Evolutionary conservation across 176 grass and related monocot species (phyloP), one percentile per base, ranked within the genome.

Genomic region (Saccharum officinarum): DNA sequence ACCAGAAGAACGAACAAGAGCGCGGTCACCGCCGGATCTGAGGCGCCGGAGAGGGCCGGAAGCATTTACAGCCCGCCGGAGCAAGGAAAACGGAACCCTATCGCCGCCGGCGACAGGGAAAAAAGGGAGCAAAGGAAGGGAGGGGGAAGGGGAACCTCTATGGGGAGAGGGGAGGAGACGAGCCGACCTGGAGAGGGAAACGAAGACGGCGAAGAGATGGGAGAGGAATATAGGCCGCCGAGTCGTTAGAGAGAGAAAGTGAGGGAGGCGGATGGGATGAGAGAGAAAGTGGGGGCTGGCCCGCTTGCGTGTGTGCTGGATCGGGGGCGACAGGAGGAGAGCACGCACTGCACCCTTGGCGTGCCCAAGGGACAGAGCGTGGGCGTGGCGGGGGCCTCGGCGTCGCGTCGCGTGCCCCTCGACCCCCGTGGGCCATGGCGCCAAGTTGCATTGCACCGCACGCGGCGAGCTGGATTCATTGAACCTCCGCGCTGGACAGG

Each of bases 31-130:
- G 77, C 67, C 52, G 66, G 91, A 93, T 91, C 91, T 67, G 72
- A 1, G 18, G 13, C 83, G 72, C 38, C 67, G 67, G 89, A 13
- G 67, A 49, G 64, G 73, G 55, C 73, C 87, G 55, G 79, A 82
- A 83, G 94, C 94, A 97, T 95, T 72, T 75, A 92, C 94, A 82
- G 81, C 85, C 25, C 63, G 16, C 78, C 65, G 65, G 54, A 42
- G 50, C 23, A 57, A 36, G 70, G 63, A 52, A 16, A 40, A 73
- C 79, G 36, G 82, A 93, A 93, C 88, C 88, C 94, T 93, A 87
- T 77, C 67, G 80, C 74, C 52, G 63, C 49, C 64, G 54, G 76
- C 83, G 85, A 91, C 45, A 89, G 94, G 88, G 88, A 61, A 93
- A 89, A n/a, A 87, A 87, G 37, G 36, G 28, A 28, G 80, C 16